These are phyloP conservation scores for Aaosphaeria pasadenensis DNA, from an alignment of 2,329 filamentous ascomycete genomes.

Conservation along the genomic window DNA sequence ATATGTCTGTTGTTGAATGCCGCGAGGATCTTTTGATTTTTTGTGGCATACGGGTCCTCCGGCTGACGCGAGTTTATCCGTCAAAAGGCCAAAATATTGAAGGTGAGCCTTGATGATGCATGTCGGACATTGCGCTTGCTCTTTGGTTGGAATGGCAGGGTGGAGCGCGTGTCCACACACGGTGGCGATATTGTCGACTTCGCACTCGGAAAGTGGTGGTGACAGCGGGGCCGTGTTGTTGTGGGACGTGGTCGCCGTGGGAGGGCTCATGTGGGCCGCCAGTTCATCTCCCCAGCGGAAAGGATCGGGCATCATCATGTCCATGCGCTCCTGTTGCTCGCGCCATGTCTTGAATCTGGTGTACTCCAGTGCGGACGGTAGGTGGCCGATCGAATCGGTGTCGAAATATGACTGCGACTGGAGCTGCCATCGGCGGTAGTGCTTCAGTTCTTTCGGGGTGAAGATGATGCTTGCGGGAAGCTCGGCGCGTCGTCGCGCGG, in stretches of 20 bases:
- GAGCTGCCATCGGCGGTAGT: not conserved
- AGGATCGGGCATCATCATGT: not conserved
- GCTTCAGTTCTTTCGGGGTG: not conserved
- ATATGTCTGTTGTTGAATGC: not conserved
- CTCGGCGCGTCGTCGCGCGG: not conserved
- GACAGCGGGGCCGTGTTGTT: not conserved
- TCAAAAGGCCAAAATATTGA: not conserved
- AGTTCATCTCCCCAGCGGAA: not conserved
- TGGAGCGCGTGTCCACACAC: not conserved
- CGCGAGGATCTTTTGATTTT: too few relatives aligned
- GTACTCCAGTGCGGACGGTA: constrained; percentile 1
- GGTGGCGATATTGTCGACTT: not conserved
- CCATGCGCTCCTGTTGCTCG: not conserved
- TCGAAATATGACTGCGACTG: not conserved
- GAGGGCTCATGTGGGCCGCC: not conserved
- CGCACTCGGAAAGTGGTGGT: not conserved
- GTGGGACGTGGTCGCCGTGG: not conserved
- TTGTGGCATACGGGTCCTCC: not conserved
- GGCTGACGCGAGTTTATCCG: not conserved
- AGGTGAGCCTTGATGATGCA: constrained; percentile 1
- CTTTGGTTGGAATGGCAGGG: not conserved
- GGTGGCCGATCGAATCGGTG: not conserved
- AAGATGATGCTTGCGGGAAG: constrained; percentile 1
- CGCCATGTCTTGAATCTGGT: not conserved
- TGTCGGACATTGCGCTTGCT: not conserved